phyloP scores from a whole-genome alignment of 1,139 yeast genomes.

The Candida anutae region DNA sequence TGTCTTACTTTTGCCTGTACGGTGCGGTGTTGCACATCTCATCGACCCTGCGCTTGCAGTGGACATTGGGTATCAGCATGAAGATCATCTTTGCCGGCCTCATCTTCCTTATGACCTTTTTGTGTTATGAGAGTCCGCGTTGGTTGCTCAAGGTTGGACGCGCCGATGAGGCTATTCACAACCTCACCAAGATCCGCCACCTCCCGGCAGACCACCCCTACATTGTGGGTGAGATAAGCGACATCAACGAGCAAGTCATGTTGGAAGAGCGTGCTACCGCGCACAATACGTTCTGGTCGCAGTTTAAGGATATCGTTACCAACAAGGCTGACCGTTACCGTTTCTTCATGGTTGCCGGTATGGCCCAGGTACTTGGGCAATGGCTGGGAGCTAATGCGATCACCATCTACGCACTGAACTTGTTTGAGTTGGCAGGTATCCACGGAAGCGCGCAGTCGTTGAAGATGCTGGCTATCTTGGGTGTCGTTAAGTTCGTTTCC shows the following conservation, averaged over 20 bases:
- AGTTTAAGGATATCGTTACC: slow-evolving; percentile 25
- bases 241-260: slow-evolving; percentile 40
- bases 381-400: slow-evolving; percentile 57
- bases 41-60: slow-evolving; percentile 21
- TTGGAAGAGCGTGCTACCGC: slow-evolving; percentile 28
- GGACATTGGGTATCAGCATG: slow-evolving; percentile 18
- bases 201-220: slow-evolving; percentile 45
- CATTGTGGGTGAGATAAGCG: slow-evolving; percentile 45
- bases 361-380: slow-evolving; percentile 48
- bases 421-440: slow-evolving; percentile 46
- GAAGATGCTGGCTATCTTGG: slow-evolving; percentile 42
- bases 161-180: slow-evolving; percentile 26
- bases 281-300: slow-evolving; percentile 16
- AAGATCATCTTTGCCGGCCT: slow-evolving; percentile 37
- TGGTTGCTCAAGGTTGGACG: slow-evolving; percentile 34
- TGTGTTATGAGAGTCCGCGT: slow-evolving; percentile 39
- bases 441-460: slow-evolving; percentile 23
- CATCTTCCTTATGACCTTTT: slow-evolving; percentile 28
- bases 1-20: slow-evolving; percentile 43
- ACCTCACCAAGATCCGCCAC: slow-evolving; percentile 39
- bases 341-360: slow-evolving; percentile 34
- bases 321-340: slow-evolving; percentile 35
- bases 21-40: slow-evolving; percentile 31
- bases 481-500: slow-evolving; percentile 38
- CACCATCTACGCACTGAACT: slow-evolving; percentile 40